Conservation (phyloP, 345 rosid genomes). For the Sisymbrium irio region DNA sequence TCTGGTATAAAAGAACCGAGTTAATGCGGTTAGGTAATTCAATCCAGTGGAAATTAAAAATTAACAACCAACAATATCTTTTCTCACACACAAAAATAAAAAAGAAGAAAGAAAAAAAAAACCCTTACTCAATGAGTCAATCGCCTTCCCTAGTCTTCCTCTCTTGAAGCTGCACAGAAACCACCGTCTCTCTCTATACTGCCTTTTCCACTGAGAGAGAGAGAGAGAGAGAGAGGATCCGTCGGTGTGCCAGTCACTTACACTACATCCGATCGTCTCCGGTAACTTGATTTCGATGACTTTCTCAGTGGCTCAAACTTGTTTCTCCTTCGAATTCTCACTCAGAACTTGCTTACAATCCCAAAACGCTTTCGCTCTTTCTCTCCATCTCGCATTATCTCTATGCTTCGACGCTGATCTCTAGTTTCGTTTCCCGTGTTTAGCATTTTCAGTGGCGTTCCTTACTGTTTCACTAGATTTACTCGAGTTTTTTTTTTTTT, state of each 20-base stretch:
- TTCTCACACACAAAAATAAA: neutral
- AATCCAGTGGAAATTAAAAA: neutral
- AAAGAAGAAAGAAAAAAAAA: neutral
- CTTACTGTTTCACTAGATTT: constrained; percentile 27
- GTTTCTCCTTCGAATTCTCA: constrained; percentile 11
- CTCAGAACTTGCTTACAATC: constrained; percentile 3
- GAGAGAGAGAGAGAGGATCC: constrained; percentile 16
- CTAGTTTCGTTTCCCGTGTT: neutral
- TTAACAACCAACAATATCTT: neutral
- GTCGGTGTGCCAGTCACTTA: neutral
- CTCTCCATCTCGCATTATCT: neutral
- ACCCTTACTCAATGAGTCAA: constrained; percentile 24
- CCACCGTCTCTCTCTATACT: constrained; percentile 29
- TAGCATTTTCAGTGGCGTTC: constrained; percentile 13
- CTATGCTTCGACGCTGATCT: constrained; percentile 19
- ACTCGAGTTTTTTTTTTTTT: too few relatives aligned
- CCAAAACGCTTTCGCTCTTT: neutral
- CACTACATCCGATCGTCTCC: constrained; percentile 28
- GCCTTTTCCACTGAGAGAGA: neutral
- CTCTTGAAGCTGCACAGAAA: constrained; percentile 28
- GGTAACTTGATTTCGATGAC: constrained; percentile 17
- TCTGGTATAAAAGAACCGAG: neutral
- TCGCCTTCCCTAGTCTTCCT: constrained; percentile 22
- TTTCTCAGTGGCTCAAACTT: constrained; percentile 2
- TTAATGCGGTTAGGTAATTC: constrained; percentile 25